Base-by-base conservation (phyloP, 257 asterid genomes). In the Anisodus tanguticus region DNA sequence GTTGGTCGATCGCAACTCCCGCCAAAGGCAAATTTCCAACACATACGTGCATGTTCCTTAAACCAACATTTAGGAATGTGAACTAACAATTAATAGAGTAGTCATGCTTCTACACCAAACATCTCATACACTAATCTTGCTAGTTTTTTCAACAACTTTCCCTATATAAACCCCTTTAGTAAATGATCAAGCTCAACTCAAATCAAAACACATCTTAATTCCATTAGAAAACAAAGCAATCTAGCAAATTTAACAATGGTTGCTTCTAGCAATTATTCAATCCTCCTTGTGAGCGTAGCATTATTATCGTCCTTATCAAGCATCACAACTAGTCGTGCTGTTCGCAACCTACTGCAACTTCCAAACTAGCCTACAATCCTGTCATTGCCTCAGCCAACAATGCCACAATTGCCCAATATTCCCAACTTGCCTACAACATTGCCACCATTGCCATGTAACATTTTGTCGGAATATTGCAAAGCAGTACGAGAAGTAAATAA, bases 301-400 rank as follows among this genome's bases (percentile, higher is more conserved):
- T 31, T 31, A 39, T 39, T 68, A 8, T 43, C 62, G 74, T 3
- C 74, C 37, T 5, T 62, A 19, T 49, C 84, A 62, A 60, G 77
- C 31, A 39, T 68, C 22, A 39, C 53, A 10, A 39, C 77, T 15
- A 69, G 77, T 69, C 53, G 15, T 39, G 53, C 53, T 69, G 76
- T 26, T 37, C 76, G 26, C 16, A 15, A 49, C 26, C 22, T 68
- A 69, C 77, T 69, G 7, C 77, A 69, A 69, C 53, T 69, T 69
- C 53, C 77, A 3, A 69, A 69, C 77, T 39, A 37, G 77, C 77
- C 77, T 16, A 69, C 53, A 68, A 39, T 68, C 77, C 77, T 49
- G 4, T 68, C 77, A 41, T 3, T 5, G 55, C 67, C 12, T 17
- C 76, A 41, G 10, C 59, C 76, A 0, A 26, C 15, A 1, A 13